A percentile compares a stretch with the other conserved stretches of the same genome.
These are phyloP conservation scores for Fusarium tuaranense DNA, from an alignment of 2,329 filamentous ascomycete genomes.

Conservation along the genomic window DNA sequence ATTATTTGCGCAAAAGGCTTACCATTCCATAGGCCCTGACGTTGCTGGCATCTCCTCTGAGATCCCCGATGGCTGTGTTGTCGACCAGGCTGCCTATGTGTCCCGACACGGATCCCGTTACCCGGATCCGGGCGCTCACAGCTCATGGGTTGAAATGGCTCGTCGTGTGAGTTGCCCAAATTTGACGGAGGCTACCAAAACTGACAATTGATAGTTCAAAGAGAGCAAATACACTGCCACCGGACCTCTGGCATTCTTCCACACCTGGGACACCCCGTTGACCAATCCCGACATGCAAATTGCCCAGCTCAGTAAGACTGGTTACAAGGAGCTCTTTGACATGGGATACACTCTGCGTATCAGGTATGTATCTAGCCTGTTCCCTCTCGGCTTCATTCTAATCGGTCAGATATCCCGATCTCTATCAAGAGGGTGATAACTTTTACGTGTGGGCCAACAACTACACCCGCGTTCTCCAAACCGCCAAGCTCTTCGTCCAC, in stretches of 20 bases:
- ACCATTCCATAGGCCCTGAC: constrained; percentile 52
- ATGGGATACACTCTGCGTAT: constrained; percentile 65
- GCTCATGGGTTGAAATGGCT: constrained; percentile 63
- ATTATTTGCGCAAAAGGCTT: neutral
- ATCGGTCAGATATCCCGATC: constrained; percentile 55
- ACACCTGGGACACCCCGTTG: constrained; percentile 68
- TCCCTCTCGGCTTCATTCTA: neutral
- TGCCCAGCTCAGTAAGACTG: constrained; percentile 69
- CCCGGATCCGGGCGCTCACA: constrained; percentile 70
- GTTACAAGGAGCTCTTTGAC: constrained; percentile 70
- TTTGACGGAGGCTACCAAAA: no score
- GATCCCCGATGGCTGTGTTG: constrained; percentile 66
- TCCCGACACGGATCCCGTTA: constrained; percentile 73
- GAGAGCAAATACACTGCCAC: constrained; percentile 63
- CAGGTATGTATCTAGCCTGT: constrained; percentile 39
- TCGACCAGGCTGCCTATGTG: constrained; percentile 71
- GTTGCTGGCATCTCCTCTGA: constrained; percentile 65
- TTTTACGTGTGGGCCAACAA: constrained; percentile 75
- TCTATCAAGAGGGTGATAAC: constrained; percentile 61
- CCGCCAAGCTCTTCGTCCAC: constrained; percentile 69
- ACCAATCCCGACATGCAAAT: constrained; percentile 67
- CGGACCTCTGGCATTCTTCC: constrained; percentile 67
- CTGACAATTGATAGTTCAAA: constrained; percentile 58
- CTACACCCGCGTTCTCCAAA: constrained; percentile 73
- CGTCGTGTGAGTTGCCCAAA: constrained; percentile 55